Conservation (phyloP, 1,284 basidiomycete genomes). For the Malassezia restricta region DNA sequence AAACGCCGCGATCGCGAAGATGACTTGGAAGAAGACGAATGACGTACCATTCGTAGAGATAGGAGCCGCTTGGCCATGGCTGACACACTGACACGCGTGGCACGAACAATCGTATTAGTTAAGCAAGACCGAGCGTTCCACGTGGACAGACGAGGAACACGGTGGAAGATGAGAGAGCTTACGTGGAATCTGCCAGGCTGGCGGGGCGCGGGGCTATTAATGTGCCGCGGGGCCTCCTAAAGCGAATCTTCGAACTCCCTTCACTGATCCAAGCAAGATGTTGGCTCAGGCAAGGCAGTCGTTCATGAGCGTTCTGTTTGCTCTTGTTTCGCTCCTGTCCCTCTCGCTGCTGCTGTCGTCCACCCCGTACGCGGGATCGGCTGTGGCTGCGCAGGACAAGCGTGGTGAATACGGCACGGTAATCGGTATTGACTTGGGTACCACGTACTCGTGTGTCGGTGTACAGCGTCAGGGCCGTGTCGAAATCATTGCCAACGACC, state of each 20-base stretch:
- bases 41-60: background rate
- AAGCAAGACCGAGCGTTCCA: background rate
- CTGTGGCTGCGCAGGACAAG: constrained; percentile 39
- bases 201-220: constrained; percentile 1
- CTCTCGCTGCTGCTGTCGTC: constrained; percentile 7
- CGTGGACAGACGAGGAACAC: constrained; percentile 11
- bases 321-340: constrained; percentile 13
- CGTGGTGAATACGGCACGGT: constrained; percentile 63
- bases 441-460: constrained; percentile 53
- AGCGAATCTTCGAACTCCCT: background rate
- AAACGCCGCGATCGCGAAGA: constrained; percentile 16
- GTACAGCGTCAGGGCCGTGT: constrained; percentile 61
- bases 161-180: constrained; percentile 10
- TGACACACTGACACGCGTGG: too few species aligned
- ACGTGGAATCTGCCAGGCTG: constrained; percentile 13
- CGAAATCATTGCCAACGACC: constrained; percentile 46
- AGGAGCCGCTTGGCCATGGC: too few species aligned
- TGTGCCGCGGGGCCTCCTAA: background rate
- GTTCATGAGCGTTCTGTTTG: constrained; percentile 7
- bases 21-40: constrained; percentile 1
- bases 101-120: too few species aligned
- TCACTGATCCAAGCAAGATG: background rate
- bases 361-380: constrained; percentile 21
- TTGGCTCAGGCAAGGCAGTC: constrained; percentile 8
- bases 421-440: constrained; percentile 64